Conservation (phyloP, 305 asterid genomes). For the Striga hermonthica region DNA sequence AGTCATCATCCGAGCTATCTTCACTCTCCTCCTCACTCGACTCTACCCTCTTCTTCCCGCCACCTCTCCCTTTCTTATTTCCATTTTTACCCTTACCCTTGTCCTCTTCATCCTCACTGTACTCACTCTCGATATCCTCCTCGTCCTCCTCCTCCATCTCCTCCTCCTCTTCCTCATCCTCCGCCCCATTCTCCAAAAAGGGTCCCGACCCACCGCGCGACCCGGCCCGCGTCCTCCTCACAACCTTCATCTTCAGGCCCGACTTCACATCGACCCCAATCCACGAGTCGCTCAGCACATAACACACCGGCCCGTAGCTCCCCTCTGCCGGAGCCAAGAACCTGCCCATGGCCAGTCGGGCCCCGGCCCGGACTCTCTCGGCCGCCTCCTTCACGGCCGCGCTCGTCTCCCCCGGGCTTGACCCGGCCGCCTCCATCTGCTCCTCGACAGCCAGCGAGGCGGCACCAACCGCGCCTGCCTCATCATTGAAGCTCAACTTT, state of each 20-base stretch:
- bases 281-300: conserved; percentile 82
- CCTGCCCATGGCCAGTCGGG: conserved; percentile 72
- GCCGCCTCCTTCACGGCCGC: conserved; percentile 65
- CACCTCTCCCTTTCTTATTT: conserved; percentile 36
- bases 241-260: conserved; percentile 55
- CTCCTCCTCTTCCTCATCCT: conserved; percentile 44
- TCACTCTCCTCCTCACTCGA: conserved; percentile 37
- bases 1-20: conserved; percentile 47
- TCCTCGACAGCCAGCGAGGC: conserved; percentile 67
- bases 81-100: neutral
- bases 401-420: conserved; percentile 52
- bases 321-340: conserved; percentile 73
- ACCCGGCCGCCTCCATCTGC: conserved; percentile 65
- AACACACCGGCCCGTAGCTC: conserved; percentile 63
- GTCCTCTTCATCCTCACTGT: conserved; percentile 74
- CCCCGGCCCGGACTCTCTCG: conserved; percentile 61
- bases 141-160: conserved; percentile 59
- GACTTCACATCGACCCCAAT: conserved; percentile 64
- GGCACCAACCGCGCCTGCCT: conserved; percentile 54
- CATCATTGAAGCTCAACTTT: conserved; percentile 66
- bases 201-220: conserved; percentile 38
- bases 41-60: conserved; percentile 36
- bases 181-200: conserved; percentile 44
- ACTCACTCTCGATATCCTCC: conserved; percentile 74
- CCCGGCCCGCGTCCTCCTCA: conserved; percentile 69